Base-by-base conservation (phyloP, 257 asterid species). In the Rhazya stricta region DNA sequence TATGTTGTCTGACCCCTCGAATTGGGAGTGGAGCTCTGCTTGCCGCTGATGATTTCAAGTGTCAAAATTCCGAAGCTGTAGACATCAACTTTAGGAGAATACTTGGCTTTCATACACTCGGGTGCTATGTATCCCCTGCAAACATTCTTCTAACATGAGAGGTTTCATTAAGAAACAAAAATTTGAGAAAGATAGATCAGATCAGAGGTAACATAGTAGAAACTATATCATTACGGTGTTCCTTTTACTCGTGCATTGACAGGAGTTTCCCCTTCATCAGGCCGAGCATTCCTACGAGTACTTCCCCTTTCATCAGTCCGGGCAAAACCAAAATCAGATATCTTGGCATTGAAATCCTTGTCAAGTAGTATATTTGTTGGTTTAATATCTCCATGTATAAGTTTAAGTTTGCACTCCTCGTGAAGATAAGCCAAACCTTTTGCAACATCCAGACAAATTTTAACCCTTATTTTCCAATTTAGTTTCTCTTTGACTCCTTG, bases 281-380 rank as follows among this genome's bases (percentile, higher is more conserved):
- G 71, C 71, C 67, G 63, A 11, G 71, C 71, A 66, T 34, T 58
- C 66, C 3, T n/a, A 45, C 66, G 77, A 36, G 76, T 51, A 16
- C 41, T n/a, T 10, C 75, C 63, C 53, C 9, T 79, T 48, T 75
- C 74, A 21, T 32, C 18, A 3, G 53, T 75, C 74, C 63, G 63
- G 13, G 84, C 80, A n/a, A 32, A 76, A 66, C 84, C 81, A 46
- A 80, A 80, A 42, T 80, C 78, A n/a, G 84, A 67, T 54, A 80
- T 72, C 71, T 80, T 80, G 10, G 80, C 75, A n/a, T 79, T 79
- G 34, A 79, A n/a, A n/a, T n/a, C n/a, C n/a, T n/a, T n/a, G n/a
- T n/a, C n/a, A n/a, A n/a, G 77, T 42, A 80, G 78, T 51, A 80
- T 72, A 53, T 80, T 80, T 11, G 78, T 80, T 7, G 78, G 69